Evolutionary conservation across 75 land plant genomes (phyloP), one percentile per base, ranked within the genome.

Genomic region (Picea glauca): DNA sequence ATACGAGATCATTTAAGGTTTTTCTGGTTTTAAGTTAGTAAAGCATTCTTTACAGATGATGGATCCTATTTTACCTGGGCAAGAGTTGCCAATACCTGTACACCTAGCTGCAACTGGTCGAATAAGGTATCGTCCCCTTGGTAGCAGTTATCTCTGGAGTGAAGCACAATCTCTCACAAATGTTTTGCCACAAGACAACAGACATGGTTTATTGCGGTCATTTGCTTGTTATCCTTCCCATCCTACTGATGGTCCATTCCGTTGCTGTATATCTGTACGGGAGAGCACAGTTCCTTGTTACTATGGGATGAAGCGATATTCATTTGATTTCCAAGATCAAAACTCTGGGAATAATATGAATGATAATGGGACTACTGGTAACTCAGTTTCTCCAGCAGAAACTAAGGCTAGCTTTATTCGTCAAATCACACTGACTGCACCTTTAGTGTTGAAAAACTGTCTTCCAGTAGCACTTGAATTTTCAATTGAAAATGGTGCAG

Each of bases 21-120:
- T 46, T 60, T 17, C 13, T 17, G 50, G 18, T 18, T 40, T 18
- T 70, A 70, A 43, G 9, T 70, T 70, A 70, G 11, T 18, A 58
- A 83, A 56, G 11, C 20, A 58, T 70, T 81, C 58, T 63, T 78
- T 82, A 40, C 90, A 98, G 99, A 83, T 98, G 14, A 78, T 95
- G 80, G 94, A 91, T 66, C 99, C 99, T 30, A 85, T 98, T 73
- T 78, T 81, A 65, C 99, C 99, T 63, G 93, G 93, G 58, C 89
- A 92, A 76, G 96, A 92, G 78, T 84, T 93, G 60, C 94, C 98
- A n/a, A 81, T 95, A 14, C 99, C 99, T 58, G 86, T 98, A n/a
- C 96, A 98, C 83, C 86, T 98, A 87, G 93, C 98, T 79, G 93
- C 92, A 83, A 79, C 93, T 60, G 98, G 99, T 72, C 85, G 81